Evolutionary conservation across 768 basidiomycete genomes (phyloP).

Genomic region (Leccinum uliginosum): DNA sequence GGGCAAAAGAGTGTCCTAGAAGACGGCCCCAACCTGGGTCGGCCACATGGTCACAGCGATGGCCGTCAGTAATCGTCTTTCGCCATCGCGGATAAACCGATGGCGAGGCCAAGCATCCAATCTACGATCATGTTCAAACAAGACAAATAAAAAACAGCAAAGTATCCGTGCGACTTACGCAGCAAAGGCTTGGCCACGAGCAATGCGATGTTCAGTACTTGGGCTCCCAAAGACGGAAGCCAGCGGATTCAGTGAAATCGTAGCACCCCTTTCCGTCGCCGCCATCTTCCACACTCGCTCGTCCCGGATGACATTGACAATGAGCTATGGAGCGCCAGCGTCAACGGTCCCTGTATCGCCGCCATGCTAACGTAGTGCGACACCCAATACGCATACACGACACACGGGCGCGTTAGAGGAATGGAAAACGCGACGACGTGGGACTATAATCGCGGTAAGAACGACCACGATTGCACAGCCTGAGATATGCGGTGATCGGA

Average conservation of each 20-base stretch:
- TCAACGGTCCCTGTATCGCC: constrained; percentile 26
- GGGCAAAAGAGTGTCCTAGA: background rate
- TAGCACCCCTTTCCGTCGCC: constrained; percentile 12
- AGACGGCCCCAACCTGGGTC: constrained; percentile 16
- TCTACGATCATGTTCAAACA: constrained; percentile 13
- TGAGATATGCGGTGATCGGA: constrained; percentile 6
- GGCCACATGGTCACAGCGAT: constrained; percentile 25
- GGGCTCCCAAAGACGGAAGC: constrained; percentile 18
- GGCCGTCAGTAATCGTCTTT: constrained; percentile 5
- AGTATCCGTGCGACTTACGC: constrained; percentile 17
- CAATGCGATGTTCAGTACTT: constrained; percentile 12
- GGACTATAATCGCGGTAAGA: constrained; percentile 20
- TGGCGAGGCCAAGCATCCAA: constrained; percentile 31
- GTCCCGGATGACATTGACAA: constrained; percentile 28
- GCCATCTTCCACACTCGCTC: constrained; percentile 27
- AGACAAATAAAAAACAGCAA: background rate
- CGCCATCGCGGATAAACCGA: constrained; percentile 16
- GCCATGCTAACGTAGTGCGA: constrained; percentile 25
- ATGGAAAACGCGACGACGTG: constrained; percentile 21
- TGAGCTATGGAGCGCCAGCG: constrained; percentile 26
- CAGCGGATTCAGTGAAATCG: constrained; percentile 18
- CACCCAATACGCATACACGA: constrained; percentile 21
- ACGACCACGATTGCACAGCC: constrained; percentile 18
- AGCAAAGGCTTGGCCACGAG: constrained; percentile 22
- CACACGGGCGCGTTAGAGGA: constrained; percentile 12